phyloP scores from a whole-genome alignment of 345 rosid species.

The Salix arbutifolia region DNA sequence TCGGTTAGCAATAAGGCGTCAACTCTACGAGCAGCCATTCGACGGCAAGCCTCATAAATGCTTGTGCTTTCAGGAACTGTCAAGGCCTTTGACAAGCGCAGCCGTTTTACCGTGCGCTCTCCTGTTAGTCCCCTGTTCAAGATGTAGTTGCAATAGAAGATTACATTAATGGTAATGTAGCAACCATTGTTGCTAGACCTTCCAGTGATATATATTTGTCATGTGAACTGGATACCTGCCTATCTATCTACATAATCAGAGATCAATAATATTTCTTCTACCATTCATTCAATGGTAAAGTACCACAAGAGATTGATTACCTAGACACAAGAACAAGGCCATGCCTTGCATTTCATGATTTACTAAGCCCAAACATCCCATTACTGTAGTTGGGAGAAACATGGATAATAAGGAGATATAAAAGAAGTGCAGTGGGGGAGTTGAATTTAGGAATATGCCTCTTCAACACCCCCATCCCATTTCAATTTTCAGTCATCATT shows the following conservation, averaged over 20 bases:
- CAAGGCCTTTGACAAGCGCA: conserved; percentile 86
- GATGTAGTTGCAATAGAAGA: neutral
- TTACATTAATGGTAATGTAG: neutral
- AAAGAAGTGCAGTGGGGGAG: neutral
- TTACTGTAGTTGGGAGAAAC: neutral
- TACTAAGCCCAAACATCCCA: neutral
- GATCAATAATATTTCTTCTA: neutral
- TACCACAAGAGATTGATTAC: neutral
- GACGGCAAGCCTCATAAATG: conserved; percentile 78
- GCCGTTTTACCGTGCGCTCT: conserved; percentile 86
- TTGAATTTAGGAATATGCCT: too few relatives aligned
- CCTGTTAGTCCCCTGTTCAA: conserved; percentile 72
- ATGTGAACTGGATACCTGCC: neutral
- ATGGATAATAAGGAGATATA: neutral
- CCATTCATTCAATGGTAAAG: neutral
- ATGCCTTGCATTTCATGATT: neutral
- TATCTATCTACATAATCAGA: neutral
- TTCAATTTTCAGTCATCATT: too few relatives aligned
- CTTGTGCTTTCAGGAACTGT: conserved; percentile 83
- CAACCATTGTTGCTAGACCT: neutral
- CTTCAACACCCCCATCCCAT: too few relatives aligned
- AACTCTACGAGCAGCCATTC: conserved; percentile 92
- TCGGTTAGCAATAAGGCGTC: conserved; percentile 94
- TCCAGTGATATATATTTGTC: neutral
- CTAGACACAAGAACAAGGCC: neutral